These are phyloP conservation scores for Fusarium oligoseptatum DNA, from an alignment of 2,329 filamentous ascomycete species.

Conservation along the genomic window DNA sequence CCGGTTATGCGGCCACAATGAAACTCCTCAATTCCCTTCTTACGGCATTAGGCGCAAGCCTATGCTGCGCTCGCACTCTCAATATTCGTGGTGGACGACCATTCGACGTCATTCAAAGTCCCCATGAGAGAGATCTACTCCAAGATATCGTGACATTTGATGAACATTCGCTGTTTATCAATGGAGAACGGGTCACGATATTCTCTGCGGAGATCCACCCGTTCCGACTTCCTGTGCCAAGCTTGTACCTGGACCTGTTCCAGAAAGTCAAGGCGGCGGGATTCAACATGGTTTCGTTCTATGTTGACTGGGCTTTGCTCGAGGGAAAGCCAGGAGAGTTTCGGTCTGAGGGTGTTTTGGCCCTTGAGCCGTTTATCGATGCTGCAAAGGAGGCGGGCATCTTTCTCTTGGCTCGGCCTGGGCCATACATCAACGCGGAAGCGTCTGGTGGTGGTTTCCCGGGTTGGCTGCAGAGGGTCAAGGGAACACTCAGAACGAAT, in stretches of 20 bases:
- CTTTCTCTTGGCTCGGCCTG: constrained; percentile 79
- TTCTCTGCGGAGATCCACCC: constrained; percentile 83
- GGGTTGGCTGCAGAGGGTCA: constrained; percentile 81
- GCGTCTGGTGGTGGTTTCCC: constrained; percentile 82
- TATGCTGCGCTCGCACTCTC: constrained; percentile 29
- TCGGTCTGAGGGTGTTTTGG: constrained; percentile 78
- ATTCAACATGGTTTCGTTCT: constrained; percentile 85
- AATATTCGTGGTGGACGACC: constrained; percentile 33
- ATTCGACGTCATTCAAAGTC: constrained; percentile 39
- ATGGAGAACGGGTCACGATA: constrained; percentile 77
- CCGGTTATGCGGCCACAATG: not conserved
- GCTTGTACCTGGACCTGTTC: constrained; percentile 76
- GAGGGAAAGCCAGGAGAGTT: constrained; percentile 81
- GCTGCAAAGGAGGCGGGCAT: constrained; percentile 80
- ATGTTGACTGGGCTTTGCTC: constrained; percentile 81
- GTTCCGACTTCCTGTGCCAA: constrained; percentile 64
- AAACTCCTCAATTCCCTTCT: constrained; percentile 25
- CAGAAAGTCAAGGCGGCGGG: constrained; percentile 87
- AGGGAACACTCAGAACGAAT: constrained; percentile 73
- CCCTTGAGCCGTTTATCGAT: constrained; percentile 80
- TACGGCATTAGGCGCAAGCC: constrained; percentile 1
- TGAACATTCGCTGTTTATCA: constrained; percentile 76
- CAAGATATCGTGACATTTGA: constrained; percentile 75
- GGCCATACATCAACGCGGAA: constrained; percentile 86
- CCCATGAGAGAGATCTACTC: constrained; percentile 43